Base-by-base conservation (phyloP, 139 green algal species). In the Chlorella sp. region DNA sequence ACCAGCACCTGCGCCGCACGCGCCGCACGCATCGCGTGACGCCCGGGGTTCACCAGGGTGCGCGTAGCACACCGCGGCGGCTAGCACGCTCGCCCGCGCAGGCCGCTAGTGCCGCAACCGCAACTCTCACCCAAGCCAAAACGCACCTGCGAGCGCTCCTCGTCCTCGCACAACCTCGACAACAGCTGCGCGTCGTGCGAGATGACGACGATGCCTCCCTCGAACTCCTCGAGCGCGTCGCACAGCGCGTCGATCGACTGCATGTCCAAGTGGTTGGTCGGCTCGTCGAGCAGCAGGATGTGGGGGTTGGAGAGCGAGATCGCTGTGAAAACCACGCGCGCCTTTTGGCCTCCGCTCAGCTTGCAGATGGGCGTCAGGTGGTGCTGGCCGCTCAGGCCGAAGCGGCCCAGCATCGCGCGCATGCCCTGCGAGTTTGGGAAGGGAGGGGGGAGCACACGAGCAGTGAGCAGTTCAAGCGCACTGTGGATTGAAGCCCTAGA, bases 251-350 rank as follows among this genome's bases (percentile, higher is more conserved):
- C 96, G 73, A 99, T 99, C 71, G 84, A 94, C 89, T 97, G 90
- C 95, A 99, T 99, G 88, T 99, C 96, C 70, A 99, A 75, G 71
- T 99, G 93, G 77, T 99, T 99, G 65, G 96, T 99, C 51, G 95
- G 94, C 84, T 90, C 83, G 60, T 92, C 87, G 74, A 97, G 83
- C 80, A 97, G 85, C 76, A 97, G 85, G 77, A 98, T 99, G 88
- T 98, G 95, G 0, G 95, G 92, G 35, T 90, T 71, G 26, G 69
- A 78, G 26, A 99, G 87, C 5, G 77, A 76, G 73, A 99, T 98
- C 42, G 90, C 83, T 0, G 95, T 93, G 82, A 99, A 99, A 70
- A 99, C 96, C 35, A 99, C 96, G 14, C 96, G 90, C 24, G 95
- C 88, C 86, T 99, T 99, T 79, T 98, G 96, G 50, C 92, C 92